Base-by-base conservation (phyloP, 169 alveolate species). In the Eimeria necatrix region DNA sequence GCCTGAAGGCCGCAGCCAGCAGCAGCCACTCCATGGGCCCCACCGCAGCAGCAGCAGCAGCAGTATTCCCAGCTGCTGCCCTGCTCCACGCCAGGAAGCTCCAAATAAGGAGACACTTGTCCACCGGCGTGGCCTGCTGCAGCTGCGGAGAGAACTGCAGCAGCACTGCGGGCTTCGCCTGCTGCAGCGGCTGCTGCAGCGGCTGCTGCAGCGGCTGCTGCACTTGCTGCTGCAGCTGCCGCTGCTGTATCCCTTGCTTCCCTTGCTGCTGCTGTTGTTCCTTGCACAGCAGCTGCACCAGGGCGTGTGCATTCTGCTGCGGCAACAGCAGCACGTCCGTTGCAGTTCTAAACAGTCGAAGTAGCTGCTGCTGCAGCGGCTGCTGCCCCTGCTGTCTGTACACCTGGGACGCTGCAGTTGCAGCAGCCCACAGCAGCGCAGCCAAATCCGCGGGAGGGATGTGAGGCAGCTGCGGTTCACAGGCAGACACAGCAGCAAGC, bases 341-440 rank as follows among this genome's bases (percentile, higher is more conserved):
- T 14, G 85, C 51, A 10, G 85, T 52, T 22, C 26, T 48, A 26
- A 74, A 46, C 85, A 74, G 12, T 10, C 56, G 85, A 24, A 10
- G 85, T 52, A 22, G 85, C 56, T 74, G 51, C 85, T 41, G 56
- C 85, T 74, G 85, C 56, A 22, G 85, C 85, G 1, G 56, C 80
- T 70, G 80, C 80, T 70, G 80, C 80, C 41, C 10, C 80, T 3
- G 14, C 80, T 70, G 48, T 4, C n/a, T 70, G 56, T 2, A 24
- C 10, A 74, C 22, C 4, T 52, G 18, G 16, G 22, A 14, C 24
- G 85, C 85, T 26, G 85, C 56, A 24, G 59, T 14, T 8, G 85
- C 85, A 74, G 56, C 85, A 74, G 85, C 85, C 85, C 85, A 74
- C 59, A 74, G 85, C 56, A 74, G 85, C 18, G 85, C 85, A 7